These are phyloP conservation scores for Globisporangium perplexum DNA, from an alignment of 352 stramenopile species.

Conservation along the genomic window DNA sequence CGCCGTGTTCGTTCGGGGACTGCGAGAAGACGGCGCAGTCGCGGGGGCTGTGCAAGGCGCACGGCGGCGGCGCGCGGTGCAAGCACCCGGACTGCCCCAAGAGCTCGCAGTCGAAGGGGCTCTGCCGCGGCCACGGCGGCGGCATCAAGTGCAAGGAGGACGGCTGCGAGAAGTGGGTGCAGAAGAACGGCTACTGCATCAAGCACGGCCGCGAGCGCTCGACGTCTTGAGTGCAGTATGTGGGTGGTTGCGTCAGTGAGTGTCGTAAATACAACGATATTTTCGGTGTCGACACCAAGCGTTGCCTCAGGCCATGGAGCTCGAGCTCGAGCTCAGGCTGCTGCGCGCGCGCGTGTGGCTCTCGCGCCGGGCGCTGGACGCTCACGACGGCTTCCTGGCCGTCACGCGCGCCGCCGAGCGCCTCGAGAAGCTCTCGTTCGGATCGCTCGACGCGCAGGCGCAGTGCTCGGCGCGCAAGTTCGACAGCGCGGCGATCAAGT, in stretches of 20 bases:
- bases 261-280: too few relatives aligned
- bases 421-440: slow-evolving; percentile 20
- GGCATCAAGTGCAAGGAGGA: slow-evolving; percentile 86
- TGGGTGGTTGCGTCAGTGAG: too few relatives aligned
- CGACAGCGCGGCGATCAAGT: slow-evolving; percentile 22
- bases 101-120: slow-evolving; percentile 76
- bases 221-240: slow-evolving; percentile 41
- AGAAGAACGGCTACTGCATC: slow-evolving; percentile 89
- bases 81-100: slow-evolving; percentile 85
- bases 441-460: slow-evolving; percentile 15
- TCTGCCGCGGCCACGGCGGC: slow-evolving; percentile 77
- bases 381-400: slow-evolving; percentile 33
- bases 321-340: slow-evolving; percentile 27
- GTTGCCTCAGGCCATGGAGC: too few relatives aligned
- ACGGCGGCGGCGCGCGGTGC: slow-evolving; percentile 74
- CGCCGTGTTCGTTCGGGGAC: slow-evolving; percentile 78
- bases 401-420: slow-evolving; percentile 16
- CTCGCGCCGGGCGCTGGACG: slow-evolving; percentile 15
- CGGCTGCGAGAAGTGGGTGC: slow-evolving; percentile 85
- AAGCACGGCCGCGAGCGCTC: slow-evolving; percentile 80
- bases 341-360: slow-evolving; percentile 36
- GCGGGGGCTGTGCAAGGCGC: slow-evolving; percentile 76
- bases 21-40: slow-evolving; percentile 87
- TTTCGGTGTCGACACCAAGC: not conserved
- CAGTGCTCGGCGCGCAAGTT: slow-evolving; percentile 7